Conservation (phyloP, 352 stramenopile species). For the Globisporangium irregulare region DNA sequence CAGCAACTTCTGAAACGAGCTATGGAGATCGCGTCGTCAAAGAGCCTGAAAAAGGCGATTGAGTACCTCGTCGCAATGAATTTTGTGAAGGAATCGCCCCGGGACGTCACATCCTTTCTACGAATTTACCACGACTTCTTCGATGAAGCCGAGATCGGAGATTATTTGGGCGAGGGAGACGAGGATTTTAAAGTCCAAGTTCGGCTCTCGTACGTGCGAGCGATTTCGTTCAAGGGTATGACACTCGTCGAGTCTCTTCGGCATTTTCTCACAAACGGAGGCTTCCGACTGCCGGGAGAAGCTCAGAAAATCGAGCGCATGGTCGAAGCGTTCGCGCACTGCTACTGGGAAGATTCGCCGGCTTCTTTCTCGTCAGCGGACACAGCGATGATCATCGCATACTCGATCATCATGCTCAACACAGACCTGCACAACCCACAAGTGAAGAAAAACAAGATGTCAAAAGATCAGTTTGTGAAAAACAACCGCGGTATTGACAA, state of each 20-base stretch:
- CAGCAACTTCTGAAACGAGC: slow-evolving; percentile 77
- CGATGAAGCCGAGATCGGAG: slow-evolving; percentile 90
- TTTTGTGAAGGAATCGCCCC: slow-evolving; percentile 78
- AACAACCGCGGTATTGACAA: slow-evolving; percentile 95
- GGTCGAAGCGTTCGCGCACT: slow-evolving; percentile 96
- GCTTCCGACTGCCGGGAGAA: slow-evolving; percentile 97
- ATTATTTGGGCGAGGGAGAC: slow-evolving; percentile 93
- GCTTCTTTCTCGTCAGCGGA: slow-evolving; percentile 72
- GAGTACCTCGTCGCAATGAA: slow-evolving; percentile 86
- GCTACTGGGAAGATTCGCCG: slow-evolving; percentile 95
- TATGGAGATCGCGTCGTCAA: slow-evolving; percentile 75
- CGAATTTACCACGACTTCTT: slow-evolving; percentile 93
- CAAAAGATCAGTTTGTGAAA: slow-evolving; percentile 96
- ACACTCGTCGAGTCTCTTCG: slow-evolving; percentile 95
- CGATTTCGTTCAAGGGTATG: slow-evolving; percentile 97
- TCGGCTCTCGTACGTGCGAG: slow-evolving; percentile 93
- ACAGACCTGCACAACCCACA: slow-evolving; percentile 89
- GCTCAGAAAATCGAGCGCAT: slow-evolving; percentile 98
- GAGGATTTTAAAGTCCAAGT: slow-evolving; percentile 91
- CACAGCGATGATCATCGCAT: slow-evolving; percentile 89
- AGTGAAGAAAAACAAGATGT: slow-evolving; percentile 96
- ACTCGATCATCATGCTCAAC: slow-evolving; percentile 91
- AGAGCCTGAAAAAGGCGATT: slow-evolving; percentile 86
- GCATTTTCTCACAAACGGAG: slow-evolving; percentile 96
- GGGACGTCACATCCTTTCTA: slow-evolving; percentile 94